These are phyloP conservation scores for Sordaria brevicollis DNA, from an alignment of 495 filamentous ascomycete species.

Conservation along the genomic window DNA sequence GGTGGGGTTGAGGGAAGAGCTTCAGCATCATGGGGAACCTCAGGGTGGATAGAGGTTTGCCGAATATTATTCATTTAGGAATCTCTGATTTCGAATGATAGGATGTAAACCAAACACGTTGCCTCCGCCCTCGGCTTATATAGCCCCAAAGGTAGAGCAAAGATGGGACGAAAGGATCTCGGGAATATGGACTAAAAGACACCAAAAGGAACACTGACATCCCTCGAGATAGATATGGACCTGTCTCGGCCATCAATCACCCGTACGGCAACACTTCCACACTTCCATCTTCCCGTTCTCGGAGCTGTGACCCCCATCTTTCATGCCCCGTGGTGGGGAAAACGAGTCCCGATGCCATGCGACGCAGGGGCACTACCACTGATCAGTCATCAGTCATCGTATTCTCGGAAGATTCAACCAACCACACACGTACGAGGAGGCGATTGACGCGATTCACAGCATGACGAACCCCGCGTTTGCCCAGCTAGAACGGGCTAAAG, in stretches of 20 bases:
- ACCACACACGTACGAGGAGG: neutral
- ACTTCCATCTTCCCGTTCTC: slow-evolving; percentile 1
- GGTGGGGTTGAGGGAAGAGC: neutral
- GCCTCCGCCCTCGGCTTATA: neutral
- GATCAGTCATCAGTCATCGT: neutral
- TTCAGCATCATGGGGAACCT: neutral
- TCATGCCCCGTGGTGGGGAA: neutral
- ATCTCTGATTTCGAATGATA: neutral
- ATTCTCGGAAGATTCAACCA: neutral
- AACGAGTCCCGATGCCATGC: neutral
- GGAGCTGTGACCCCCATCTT: slow-evolving; percentile 1
- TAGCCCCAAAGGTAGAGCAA: neutral
- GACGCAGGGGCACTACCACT: neutral
- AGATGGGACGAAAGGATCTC: neutral
- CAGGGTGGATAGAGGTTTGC: neutral
- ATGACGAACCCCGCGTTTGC: neutral
- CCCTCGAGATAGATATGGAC: neutral
- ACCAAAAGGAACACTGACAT: neutral
- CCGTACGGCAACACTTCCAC: neutral
- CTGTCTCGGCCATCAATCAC: neutral
- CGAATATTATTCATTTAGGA: neutral
- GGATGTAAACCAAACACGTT: neutral
- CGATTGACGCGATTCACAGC: neutral
- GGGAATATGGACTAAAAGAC: neutral
- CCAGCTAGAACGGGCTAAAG: neutral